Base-by-base conservation (phyloP, 2,329 filamentous ascomycete species). In the Sporothrix luriei region DNA sequence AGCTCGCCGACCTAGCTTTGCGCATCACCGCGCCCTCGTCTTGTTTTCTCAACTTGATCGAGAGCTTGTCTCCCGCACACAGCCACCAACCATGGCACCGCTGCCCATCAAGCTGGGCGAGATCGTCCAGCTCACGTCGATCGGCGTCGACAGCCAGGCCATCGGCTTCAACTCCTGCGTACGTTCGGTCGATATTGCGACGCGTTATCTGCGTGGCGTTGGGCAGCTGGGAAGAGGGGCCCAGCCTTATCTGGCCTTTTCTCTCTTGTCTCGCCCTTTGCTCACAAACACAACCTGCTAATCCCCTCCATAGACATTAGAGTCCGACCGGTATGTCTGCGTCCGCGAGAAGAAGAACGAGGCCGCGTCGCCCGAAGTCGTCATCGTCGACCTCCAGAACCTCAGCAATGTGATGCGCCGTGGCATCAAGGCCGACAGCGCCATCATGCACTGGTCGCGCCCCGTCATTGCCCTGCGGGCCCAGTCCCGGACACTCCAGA, bases 371-470 rank as follows among this genome's bases (percentile, higher is more conserved):
- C 92, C 94, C 74, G 94, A 97, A 82, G 94, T 99, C 74, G 91
- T 99, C 81, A 99, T 99, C 80, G 85, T 99, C 82, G 92, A 99
- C 82, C 90, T 99, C 78, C 97, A 98, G 83, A 96, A 97, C 83
- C 90, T 90, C 83, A 97, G 97, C 88, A 94, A 95, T 84, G 89
- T 97, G 80, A 95, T 93, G 76, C 91, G 92, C 77, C 89, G 94
- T 79, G 93, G 94, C 64, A 99, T 99, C 85, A 98, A 97, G 85
- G 95, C 95, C 78, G 95, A 99, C 83, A 98, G 94, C 88, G 95
- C 96, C 76, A 97, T 99, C 79, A 98, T 99, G 95, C 95, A 99
- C 87, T 97, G 93, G 92, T 90, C 87, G 76, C 92, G 91, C 79
- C 93, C 97, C 80, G 92, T 99, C 79, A 98, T 99, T 78, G 95